Base-by-base conservation (phyloP, 148 eudicot species). In the Vaccinium vitisidaea region DNA sequence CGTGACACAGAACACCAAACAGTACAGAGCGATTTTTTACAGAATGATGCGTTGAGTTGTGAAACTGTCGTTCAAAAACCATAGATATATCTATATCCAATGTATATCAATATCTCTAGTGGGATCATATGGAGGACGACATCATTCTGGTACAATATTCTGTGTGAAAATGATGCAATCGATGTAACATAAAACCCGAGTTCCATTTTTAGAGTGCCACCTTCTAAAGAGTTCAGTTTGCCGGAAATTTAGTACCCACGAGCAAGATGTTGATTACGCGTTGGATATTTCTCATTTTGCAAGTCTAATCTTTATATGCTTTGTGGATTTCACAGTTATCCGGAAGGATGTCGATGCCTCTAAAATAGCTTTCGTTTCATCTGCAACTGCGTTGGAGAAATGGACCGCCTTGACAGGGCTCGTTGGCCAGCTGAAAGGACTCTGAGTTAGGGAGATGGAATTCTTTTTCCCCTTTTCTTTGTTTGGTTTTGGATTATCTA, bases 301-400 rank as follows among this genome's bases (percentile, higher is more conserved):
- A 0, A 50, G n/a, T 19, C 55, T 48, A 52, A 86, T 76, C 77
- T 36, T 36, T 36, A 36, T 21, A 46, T 46, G 46, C 84, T 76
- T 69, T 19, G 6, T 43, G 39, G 12, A 21, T 52, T 80, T 59
- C 84, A 82, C 86, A 97, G 98, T 95, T n/a, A 84, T 84, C 14
- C 79, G 83, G 70, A 95, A 95, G 30, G 96, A 97, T 79, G 86
- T 88, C 12, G 93, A 97, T 63, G 88, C 90, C 16, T 90, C 98
- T 10, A 97, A 92, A 86, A 80, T 88, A 49, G 98, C 99, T 5
- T 97, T 95, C 77, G 96, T 95, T 84, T 89, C 93, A n/a, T 95
- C 98, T 25, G 99, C 99, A 39, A 88, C 77, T 53, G 98, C 99
- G 6, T 90, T 97, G 4, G 99, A 97, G 93, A 95, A 94, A 85